Conservation (phyloP, 441 rosid species). For the Bruguiera hainesii region DNA sequence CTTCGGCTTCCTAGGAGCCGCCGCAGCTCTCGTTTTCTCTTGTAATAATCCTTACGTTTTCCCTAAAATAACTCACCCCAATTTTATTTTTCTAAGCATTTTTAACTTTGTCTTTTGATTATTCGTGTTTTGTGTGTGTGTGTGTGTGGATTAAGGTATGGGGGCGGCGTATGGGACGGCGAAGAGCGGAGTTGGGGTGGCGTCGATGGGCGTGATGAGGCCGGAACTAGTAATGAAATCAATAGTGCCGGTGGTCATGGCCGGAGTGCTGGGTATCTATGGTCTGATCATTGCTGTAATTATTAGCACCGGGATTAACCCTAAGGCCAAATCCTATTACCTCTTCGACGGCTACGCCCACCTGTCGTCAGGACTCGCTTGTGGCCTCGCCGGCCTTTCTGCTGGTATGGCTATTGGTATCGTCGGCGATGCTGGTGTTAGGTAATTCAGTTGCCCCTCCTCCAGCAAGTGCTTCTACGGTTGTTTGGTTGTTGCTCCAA, state of each 20-base stretch:
- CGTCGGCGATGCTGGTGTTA: conserved; percentile 51
- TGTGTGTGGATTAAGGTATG: conserved; percentile 28
- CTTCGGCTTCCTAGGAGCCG: conserved; percentile 84
- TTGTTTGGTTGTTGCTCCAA: background rate
- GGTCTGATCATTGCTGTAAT: conserved; percentile 50
- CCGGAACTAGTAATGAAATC: conserved; percentile 55
- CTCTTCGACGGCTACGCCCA: conserved; percentile 49
- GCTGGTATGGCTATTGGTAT: conserved; percentile 56
- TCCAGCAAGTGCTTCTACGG: background rate
- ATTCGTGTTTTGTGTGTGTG: background rate
- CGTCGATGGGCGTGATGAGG: conserved; percentile 55
- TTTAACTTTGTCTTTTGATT: background rate
- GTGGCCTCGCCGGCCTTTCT: conserved; percentile 47
- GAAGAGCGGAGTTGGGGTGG: conserved; percentile 47
- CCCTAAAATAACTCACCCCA: too few relatives aligned
- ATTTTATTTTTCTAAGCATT: background rate
- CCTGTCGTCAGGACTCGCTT: conserved; percentile 42
- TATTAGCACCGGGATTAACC: conserved; percentile 48
- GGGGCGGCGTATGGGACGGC: conserved; percentile 52
- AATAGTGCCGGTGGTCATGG: conserved; percentile 54
- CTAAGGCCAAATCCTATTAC: conserved; percentile 44
- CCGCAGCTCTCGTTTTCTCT: conserved; percentile 81
- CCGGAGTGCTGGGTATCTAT: conserved; percentile 48
- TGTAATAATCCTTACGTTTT: conserved; percentile 32
- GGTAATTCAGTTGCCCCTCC: conserved; percentile 21